Base-by-base conservation (phyloP, 164 flowering plant genomes). In the Hamamelis virginiana region DNA sequence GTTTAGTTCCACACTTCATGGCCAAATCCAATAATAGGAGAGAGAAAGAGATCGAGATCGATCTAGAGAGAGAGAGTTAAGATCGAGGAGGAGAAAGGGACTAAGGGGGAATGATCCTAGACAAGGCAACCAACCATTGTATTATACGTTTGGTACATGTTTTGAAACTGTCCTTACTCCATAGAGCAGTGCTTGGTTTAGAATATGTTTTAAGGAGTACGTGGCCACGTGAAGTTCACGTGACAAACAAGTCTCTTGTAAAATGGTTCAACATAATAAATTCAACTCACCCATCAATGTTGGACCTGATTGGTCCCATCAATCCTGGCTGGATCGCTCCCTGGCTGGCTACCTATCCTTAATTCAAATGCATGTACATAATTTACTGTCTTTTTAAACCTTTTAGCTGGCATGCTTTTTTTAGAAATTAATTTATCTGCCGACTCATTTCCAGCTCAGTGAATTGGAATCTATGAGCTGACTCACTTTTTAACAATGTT, bases 171-270 rank as follows among this genome's bases (percentile, higher is more conserved):
- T 50, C 16, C 16, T 19, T 33, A 26, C 64, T 52, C 55, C n/a
- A 64, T 21, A 6, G 22, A 22, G 26, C 22, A 55, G 10, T 46
- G 50, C 16, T 46, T 12, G 16, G 15, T 3, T 55, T 25, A 22
- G 23, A 55, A 22, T 13, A 55, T 33, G 59, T 5, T 8, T 50
- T 3, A 10, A 27, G 18, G 21, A 26, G 16, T 8, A 13, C 9
- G 19, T 16, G 10, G 6, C 59, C 66, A 9, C 26, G 70, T 75
- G 78, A 66, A 65, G 67, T 61, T 57, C 78, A 75, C 74, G 74
- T 75, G 78, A 65, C 9, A 46, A 46, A n/a, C n/a, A n/a, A n/a
- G n/a, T n/a, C n/a, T n/a, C n/a, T n/a, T n/a, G n/a, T n/a, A n/a
- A n/a, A n/a, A n/a, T 59, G 59, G 65, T 50, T 58, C 64, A 56